Evolutionary conservation across 2,329 filamentous ascomycete species (phyloP).

Genomic region (Trichoderma sp.): DNA sequence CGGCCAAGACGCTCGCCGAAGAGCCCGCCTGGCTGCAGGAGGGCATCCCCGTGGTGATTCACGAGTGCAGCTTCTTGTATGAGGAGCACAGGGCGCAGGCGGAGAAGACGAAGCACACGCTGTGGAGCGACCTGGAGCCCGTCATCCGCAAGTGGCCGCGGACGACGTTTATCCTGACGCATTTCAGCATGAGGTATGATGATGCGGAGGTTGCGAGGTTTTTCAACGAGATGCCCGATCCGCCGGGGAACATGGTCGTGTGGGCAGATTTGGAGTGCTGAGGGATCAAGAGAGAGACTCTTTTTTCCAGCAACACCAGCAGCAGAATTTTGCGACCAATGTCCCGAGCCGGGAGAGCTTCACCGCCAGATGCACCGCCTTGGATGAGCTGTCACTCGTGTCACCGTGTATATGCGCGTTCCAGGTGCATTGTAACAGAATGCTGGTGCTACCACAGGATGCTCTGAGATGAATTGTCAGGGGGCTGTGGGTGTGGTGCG

Average conservation of each 20-base stretch:
- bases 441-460: slow-evolving; percentile 11
- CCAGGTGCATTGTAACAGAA: background rate
- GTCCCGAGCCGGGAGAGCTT: background rate
- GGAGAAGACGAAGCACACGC: slow-evolving; percentile 52
- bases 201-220: slow-evolving; percentile 48
- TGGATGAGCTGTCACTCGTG: slow-evolving; percentile 19
- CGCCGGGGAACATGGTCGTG: slow-evolving; percentile 50
- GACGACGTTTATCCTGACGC: slow-evolving; percentile 52
- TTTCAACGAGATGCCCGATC: slow-evolving; percentile 46
- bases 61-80: slow-evolving; percentile 54
- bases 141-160: slow-evolving; percentile 48
- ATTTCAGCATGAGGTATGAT: slow-evolving; percentile 53
- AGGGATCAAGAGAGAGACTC: background rate
- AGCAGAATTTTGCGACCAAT: background rate
- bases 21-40: slow-evolving; percentile 47
- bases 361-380: slow-evolving; percentile 11
- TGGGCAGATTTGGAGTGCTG: slow-evolving; percentile 49
- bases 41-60: slow-evolving; percentile 51
- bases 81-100: slow-evolving; percentile 50
- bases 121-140: slow-evolving; percentile 51
- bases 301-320: background rate
- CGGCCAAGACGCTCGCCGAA: slow-evolving; percentile 45
- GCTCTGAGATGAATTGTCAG: slow-evolving; percentile 1
- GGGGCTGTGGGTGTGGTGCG: background rate
- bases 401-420: slow-evolving; percentile 3